Evolutionary conservation across 768 basidiomycete species (phyloP).

Genomic region (Lyophyllum atratum): DNA sequence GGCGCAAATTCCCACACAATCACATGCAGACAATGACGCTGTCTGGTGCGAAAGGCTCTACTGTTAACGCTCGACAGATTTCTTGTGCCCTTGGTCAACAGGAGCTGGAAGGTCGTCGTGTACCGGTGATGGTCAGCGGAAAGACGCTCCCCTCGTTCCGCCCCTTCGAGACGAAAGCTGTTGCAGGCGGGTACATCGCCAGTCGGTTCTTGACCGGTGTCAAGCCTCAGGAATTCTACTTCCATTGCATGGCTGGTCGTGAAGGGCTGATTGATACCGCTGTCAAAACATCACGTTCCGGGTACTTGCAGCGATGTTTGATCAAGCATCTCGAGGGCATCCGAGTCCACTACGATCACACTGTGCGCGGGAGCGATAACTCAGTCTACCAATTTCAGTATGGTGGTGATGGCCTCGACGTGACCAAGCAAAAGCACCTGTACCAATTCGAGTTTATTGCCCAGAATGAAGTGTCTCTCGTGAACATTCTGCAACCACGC

Average conservation of each 20-base stretch:
- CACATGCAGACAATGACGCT: conserved; percentile 99
- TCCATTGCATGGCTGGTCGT: conserved; percentile 99
- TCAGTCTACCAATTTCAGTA: conserved; percentile 96
- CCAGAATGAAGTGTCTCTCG: conserved; percentile 78
- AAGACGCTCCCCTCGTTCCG: conserved; percentile 98
- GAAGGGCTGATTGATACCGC: conserved; percentile 99
- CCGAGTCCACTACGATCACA: conserved; percentile 96
- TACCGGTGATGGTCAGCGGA: conserved; percentile 98
- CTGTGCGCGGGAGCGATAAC: conserved; percentile 92
- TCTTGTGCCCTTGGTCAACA: conserved; percentile 98
- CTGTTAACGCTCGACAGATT: conserved; percentile 96
- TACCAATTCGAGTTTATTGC: conserved; percentile 93
- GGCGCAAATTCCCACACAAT: conserved; percentile 95
- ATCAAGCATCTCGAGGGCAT: conserved; percentile 99
- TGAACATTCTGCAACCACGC: conserved; percentile 68
- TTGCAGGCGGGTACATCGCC: conserved; percentile 97
- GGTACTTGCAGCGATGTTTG: conserved; percentile 95
- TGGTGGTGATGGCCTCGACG: conserved; percentile 95
- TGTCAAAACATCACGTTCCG: conserved; percentile 97
- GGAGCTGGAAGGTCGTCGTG: conserved; percentile 96
- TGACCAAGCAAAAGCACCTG: conserved; percentile 96
- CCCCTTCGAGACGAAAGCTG: conserved; percentile 96
- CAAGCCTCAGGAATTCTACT: conserved; percentile 98
- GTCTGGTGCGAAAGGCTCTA: conserved; percentile 97
- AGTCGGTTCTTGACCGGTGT: conserved; percentile 99